These are phyloP conservation scores for Carex scoparia DNA, from an alignment of 176 grass and related monocot species.

Conservation along the genomic window DNA sequence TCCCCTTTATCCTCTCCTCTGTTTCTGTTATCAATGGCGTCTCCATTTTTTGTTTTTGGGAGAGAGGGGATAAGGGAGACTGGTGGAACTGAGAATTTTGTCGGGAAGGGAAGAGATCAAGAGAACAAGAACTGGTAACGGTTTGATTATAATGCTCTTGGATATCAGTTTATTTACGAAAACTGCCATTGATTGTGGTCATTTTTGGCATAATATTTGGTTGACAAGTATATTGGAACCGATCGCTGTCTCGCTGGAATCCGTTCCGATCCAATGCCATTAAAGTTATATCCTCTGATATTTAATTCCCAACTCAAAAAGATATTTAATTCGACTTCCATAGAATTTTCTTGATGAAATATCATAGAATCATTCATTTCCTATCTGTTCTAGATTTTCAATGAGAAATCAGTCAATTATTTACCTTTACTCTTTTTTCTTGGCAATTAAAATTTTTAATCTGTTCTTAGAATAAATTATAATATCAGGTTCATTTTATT, in stretches of 20 bases:
- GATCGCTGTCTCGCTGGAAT: no score
- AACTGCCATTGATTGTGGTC: background rate
- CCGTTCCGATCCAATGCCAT: no score
- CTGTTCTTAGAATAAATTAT: background rate
- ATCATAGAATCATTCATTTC: background rate
- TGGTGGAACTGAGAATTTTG: background rate
- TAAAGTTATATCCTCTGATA: no score
- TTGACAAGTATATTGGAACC: no score
- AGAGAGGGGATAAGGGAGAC: background rate
- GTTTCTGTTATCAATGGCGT: slow-evolving; percentile 52
- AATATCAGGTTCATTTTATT: no score
- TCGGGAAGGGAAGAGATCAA: background rate
- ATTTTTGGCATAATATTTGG: no score
- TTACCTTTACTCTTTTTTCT: background rate
- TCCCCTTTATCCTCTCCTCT: slow-evolving; percentile 31
- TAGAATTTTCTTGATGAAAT: background rate
- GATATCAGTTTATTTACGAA: background rate
- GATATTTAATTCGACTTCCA: background rate
- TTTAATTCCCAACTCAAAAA: background rate
- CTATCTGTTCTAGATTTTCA: no score
- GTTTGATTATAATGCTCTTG: background rate
- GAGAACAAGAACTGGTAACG: background rate
- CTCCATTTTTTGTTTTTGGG: slow-evolving; percentile 21
- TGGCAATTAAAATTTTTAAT: background rate
- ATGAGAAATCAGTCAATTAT: background rate